Base-by-base conservation (phyloP, 2,329 filamentous ascomycete genomes). In the Apiospora rasikravindrae region DNA sequence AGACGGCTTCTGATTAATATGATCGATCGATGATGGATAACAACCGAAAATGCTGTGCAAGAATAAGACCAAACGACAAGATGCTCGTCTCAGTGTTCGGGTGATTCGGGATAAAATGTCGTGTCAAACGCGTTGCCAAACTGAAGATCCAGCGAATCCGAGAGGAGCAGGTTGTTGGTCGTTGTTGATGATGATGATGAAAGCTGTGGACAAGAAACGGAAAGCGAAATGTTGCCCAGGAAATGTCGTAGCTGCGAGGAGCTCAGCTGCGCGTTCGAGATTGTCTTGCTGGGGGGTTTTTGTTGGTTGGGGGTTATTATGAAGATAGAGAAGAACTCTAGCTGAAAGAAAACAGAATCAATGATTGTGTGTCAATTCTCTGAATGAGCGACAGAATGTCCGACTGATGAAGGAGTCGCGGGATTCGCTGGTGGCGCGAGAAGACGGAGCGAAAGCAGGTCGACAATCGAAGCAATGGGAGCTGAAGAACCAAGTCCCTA, bases 61-160 rank as follows among this genome's bases (percentile, higher is more conserved):
- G 69, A 74, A 73, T 71, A 45, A 61, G 70, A 73, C 68, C 77
- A 75, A 76, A 76, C 76, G 74, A 70, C 69, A 47, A 72, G 73
- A 74, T 73, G 74, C 68, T 75, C 72, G 72, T 73, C 73, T 74
- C 73, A 44, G 71, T 33, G 68, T 73, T 70, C 74, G 75, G 74
- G 44, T 71, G 69, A 73, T 71, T 73, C 71, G 68, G 61, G 73
- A 71, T 75, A 76, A 76, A 74, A 74, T 40, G 57, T 64, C 77
- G 78, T 80, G 77, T 81, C 79, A 78, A 81, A 78, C 78, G 78
- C 75, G 74, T 76, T 76, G 79, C 75, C 77, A 76, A 40, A 53
- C 75, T 77, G 61, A 51, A 72, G 37, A 77, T 78, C 75, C 74
- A 76, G 74, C 73, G 71, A 78, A 77, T 76, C 77, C 76, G 76